These are phyloP conservation scores for Neonectria neomacrospora DNA, from an alignment of 2,329 filamentous ascomycete genomes.

Conservation along the genomic window DNA sequence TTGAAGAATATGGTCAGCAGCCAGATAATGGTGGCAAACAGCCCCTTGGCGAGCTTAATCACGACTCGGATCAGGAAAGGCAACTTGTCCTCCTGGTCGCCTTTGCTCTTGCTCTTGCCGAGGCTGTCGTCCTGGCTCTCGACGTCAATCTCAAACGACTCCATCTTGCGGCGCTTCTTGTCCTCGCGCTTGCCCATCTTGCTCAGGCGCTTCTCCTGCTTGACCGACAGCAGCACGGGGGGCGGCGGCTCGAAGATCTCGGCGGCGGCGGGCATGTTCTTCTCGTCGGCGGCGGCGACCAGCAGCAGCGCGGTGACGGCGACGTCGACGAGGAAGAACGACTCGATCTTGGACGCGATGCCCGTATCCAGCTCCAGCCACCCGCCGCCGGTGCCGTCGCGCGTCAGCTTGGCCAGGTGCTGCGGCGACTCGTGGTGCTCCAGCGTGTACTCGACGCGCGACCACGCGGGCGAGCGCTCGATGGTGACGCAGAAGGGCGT, in stretches of 20 bases:
- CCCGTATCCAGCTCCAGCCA: constrained; percentile 71
- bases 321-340: constrained; percentile 71
- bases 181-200: constrained; percentile 47
- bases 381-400: constrained; percentile 68
- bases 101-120: constrained; percentile 51
- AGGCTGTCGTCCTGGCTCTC: constrained; percentile 68
- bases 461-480: constrained; percentile 68
- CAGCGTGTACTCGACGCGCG: constrained; percentile 70
- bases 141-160: constrained; percentile 69
- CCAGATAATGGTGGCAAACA: constrained; percentile 70
- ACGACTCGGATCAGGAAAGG: constrained; percentile 61
- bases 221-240: constrained; percentile 37
- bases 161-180: constrained; percentile 55
- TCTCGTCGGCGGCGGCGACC: constrained; percentile 67
- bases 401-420: constrained; percentile 69
- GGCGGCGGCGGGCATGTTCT: constrained; percentile 52
- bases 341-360: constrained; percentile 68
- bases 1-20: constrained; percentile 66
- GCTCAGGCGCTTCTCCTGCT: constrained; percentile 45
- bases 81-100: constrained; percentile 60
- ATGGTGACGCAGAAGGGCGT: constrained; percentile 71
- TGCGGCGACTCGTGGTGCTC: constrained; percentile 72
- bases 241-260: constrained; percentile 72
- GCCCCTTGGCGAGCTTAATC: constrained; percentile 62
- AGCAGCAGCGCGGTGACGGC: constrained; percentile 69